A percentile compares a stretch with the other conserved stretches of the same genome.
Conservation (phyloP, 2,329 filamentous ascomycete species). For the Podosphaera leucotricha region DNA sequence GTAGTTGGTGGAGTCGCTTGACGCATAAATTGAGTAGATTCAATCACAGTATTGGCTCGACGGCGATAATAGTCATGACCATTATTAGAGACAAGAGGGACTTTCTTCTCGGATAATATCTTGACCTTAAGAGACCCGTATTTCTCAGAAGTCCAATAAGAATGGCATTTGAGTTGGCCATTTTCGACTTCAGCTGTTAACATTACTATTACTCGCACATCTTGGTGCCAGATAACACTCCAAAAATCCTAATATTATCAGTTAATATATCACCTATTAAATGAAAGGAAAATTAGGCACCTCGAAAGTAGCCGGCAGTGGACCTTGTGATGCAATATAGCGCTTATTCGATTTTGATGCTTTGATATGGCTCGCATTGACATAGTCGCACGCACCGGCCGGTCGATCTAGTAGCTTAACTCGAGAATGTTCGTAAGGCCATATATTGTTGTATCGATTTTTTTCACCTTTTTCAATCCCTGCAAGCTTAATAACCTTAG, state of each 20-base stretch:
- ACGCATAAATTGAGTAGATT: constrained; percentile 11
- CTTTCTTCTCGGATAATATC: constrained; percentile 56
- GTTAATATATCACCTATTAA: constrained; percentile 1
- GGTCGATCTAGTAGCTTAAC: constrained; percentile 52
- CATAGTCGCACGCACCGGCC: constrained; percentile 61
- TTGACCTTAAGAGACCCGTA: constrained; percentile 61
- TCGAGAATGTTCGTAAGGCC: constrained; percentile 82
- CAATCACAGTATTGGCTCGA: constrained; percentile 30
- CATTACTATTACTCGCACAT: constrained; percentile 87
- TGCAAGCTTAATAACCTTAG: constrained; percentile 42
- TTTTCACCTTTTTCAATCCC: constrained; percentile 88
- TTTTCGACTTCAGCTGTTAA: constrained; percentile 85
- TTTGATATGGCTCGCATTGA: constrained; percentile 79
- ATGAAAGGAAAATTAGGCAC: constrained; percentile 21
- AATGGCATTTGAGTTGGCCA: constrained; percentile 81
- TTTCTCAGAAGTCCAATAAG: constrained; percentile 64
- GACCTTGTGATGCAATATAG: constrained; percentile 90
- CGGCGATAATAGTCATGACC: constrained; percentile 24
- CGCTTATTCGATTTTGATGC: constrained; percentile 63
- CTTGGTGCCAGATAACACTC: constrained; percentile 93
- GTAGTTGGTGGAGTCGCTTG: constrained; percentile 12
- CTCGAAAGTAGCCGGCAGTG: constrained; percentile 74
- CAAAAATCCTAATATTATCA: constrained; percentile 55
- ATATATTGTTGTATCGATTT: constrained; percentile 94
- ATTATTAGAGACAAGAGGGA: constrained; percentile 42